A percentile compares a stretch with the other conserved stretches of the same genome.
phyloP scores from a whole-genome alignment of 129 eudicot genomes.

The Arctium lappa region DNA sequence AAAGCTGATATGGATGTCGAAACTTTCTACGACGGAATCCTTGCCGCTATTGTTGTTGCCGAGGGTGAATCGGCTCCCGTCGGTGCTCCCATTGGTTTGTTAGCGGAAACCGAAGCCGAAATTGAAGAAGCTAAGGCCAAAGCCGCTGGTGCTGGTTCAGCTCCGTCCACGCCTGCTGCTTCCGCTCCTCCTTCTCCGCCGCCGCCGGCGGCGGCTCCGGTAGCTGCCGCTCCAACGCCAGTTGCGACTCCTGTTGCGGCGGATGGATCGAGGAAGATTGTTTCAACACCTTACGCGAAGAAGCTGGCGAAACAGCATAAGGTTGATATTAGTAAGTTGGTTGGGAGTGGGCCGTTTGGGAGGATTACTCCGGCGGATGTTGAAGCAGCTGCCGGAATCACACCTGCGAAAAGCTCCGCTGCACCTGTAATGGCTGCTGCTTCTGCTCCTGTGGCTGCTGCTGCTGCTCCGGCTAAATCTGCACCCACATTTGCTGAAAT shows the following conservation, averaged over 20 bases:
- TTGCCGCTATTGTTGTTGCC: constrained; percentile 77
- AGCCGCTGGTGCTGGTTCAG: constrained; percentile 32
- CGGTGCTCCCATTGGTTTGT: constrained; percentile 75
- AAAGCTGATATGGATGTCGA: constrained; percentile 98
- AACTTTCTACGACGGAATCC: constrained; percentile 75
- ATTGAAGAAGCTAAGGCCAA: constrained; percentile 67
- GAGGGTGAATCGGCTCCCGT: constrained; percentile 86
- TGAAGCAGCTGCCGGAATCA: constrained; percentile 86
- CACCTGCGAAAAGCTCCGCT: constrained; percentile 31
- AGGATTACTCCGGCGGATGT: constrained; percentile 86
- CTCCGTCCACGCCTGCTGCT: constrained; percentile 15
- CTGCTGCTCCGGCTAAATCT: constrained; percentile 35
- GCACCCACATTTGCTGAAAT: constrained; percentile 53
- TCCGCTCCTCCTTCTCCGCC: constrained; percentile 27
- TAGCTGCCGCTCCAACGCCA: constrained; percentile 1
- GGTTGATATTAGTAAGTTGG: constrained; percentile 61
- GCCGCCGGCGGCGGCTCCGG: constrained; percentile 28
- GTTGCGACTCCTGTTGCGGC: constrained; percentile 23
- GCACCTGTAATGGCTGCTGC: constrained; percentile 25
- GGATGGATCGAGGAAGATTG: constrained; percentile 54
- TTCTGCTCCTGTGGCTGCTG: constrained; percentile 24
- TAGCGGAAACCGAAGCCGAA: constrained; percentile 81
- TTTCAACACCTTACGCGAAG: constrained; percentile 85
- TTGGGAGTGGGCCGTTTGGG: constrained; percentile 93
- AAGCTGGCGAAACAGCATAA: constrained; percentile 96